phyloP scores from a whole-genome alignment of 768 basidiomycete species.

The Amanita inopinata region DNA sequence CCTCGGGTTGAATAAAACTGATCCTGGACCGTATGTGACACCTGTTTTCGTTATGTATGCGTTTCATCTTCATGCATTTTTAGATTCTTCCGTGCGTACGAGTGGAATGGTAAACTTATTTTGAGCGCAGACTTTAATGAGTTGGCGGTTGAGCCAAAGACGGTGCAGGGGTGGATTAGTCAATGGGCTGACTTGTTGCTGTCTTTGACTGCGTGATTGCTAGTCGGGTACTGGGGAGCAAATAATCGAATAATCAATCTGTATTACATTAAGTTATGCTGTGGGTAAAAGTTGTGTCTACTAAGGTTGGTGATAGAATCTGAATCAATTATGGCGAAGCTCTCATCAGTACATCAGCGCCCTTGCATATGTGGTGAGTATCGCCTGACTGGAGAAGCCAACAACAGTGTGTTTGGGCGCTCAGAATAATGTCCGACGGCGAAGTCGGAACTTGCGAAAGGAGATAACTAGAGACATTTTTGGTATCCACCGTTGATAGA shows the following conservation, averaged over 20 bases:
- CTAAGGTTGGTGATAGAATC: too few species aligned
- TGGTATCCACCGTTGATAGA: too few species aligned
- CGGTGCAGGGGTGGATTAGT: constrained; percentile 13
- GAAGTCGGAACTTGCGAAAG: too few species aligned
- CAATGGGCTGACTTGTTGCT: constrained; percentile 13
- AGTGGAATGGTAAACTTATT: constrained; percentile 14
- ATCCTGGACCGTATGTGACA: constrained; percentile 14
- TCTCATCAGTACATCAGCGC: too few species aligned
- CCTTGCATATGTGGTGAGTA: too few species aligned
- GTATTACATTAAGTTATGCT: too few species aligned
- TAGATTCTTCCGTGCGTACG: constrained; percentile 15
- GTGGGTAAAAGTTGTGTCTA: too few species aligned
- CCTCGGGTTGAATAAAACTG: constrained; percentile 13
- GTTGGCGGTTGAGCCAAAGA: constrained; percentile 12
- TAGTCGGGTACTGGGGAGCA: background rate
- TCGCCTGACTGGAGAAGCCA: too few species aligned
- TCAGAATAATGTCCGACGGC: too few species aligned
- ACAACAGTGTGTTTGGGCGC: too few species aligned
- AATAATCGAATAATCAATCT: background rate
- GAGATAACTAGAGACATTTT: too few species aligned
- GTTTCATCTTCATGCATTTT: background rate
- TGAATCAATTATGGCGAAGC: too few species aligned
- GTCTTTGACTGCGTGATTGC: constrained; percentile 4
- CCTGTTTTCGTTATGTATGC: background rate
- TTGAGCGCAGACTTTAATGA: constrained; percentile 15